Evolutionary conservation across 441 rosid genomes (phyloP).

Genomic region (Pelargonium myrrhifolium): DNA sequence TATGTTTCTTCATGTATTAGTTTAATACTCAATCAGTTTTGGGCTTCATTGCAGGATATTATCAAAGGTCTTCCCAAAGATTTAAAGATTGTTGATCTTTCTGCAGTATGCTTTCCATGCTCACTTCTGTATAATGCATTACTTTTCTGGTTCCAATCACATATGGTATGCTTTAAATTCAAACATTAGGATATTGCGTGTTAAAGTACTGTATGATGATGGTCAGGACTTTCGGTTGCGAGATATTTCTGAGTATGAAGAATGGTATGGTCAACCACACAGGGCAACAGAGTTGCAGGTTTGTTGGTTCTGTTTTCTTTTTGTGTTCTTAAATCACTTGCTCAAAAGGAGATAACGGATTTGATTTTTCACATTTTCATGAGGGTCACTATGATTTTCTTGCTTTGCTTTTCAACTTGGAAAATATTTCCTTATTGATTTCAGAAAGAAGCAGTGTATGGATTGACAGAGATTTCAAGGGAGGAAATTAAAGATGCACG

Average conservation of each 20-base stretch:
- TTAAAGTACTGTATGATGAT: conserved; percentile 9
- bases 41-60: conserved; percentile 51
- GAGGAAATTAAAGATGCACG: conserved; percentile 61
- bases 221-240: conserved; percentile 80
- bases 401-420: conserved; percentile 12
- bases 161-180: not conserved
- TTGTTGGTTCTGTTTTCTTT: not conserved
- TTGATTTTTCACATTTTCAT: not conserved
- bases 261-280: conserved; percentile 98
- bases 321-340: not conserved
- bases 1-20: conserved; percentile 1
- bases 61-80: conserved; percentile 62
- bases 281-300: conserved; percentile 86
- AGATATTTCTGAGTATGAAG: conserved; percentile 67
- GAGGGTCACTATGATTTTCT: not conserved
- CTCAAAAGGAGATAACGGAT: not conserved
- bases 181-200: conserved; percentile 9
- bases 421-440: conserved; percentile 17
- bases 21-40: not conserved
- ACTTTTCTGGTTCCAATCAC: not conserved
- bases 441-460: conserved; percentile 86
- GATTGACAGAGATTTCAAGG: conserved; percentile 79
- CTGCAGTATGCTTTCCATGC: conserved; percentile 54
- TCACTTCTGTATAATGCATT: conserved; percentile 7
- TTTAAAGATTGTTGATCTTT: conserved; percentile 84